A percentile compares a stretch with the other conserved stretches of the same genome.
These are phyloP conservation scores for Vanrija pseudolonga DNA, from an alignment of 1,284 basidiomycete genomes.

Conservation along the genomic window DNA sequence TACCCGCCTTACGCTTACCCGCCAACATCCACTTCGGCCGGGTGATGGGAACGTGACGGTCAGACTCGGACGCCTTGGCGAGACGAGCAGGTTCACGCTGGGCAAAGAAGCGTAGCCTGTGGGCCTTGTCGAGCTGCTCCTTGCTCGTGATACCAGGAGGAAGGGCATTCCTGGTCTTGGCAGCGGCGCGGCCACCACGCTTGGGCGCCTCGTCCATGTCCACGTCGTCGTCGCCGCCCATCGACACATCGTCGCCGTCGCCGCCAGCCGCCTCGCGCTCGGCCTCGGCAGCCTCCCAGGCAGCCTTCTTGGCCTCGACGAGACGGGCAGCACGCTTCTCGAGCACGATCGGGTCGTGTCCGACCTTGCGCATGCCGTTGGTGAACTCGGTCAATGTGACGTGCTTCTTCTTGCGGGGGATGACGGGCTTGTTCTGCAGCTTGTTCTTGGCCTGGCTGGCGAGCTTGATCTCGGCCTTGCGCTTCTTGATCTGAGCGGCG, in stretches of 20 bases:
- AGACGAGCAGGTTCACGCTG: slow-evolving; percentile 80
- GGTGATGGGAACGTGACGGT: slow-evolving; percentile 57
- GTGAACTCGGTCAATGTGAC: slow-evolving; percentile 86
- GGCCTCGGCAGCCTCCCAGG: slow-evolving; percentile 48
- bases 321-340: slow-evolving; percentile 81
- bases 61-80: slow-evolving; percentile 84
- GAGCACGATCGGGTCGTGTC: slow-evolving; percentile 82
- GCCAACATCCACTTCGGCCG: slow-evolving; percentile 61
- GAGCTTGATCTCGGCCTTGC: slow-evolving; percentile 64
- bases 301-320: slow-evolving; percentile 48
- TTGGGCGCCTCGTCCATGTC: slow-evolving; percentile 4
- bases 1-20: slow-evolving; percentile 83
- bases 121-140: slow-evolving; percentile 74
- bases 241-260: slow-evolving; percentile 19
- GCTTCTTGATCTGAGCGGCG: slow-evolving; percentile 61
- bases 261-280: slow-evolving; percentile 18
- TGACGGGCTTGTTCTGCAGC: slow-evolving; percentile 75
- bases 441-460: slow-evolving; percentile 81
- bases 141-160: slow-evolving; percentile 70
- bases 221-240: slow-evolving; percentile 9
- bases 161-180: slow-evolving; percentile 30
- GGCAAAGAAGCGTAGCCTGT: slow-evolving; percentile 74
- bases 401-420: slow-evolving; percentile 81
- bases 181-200: background rate
- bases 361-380: slow-evolving; percentile 73